Base-by-base conservation (phyloP, 805 yeast genomes). In the Jamesozyma gamospora region DNA sequence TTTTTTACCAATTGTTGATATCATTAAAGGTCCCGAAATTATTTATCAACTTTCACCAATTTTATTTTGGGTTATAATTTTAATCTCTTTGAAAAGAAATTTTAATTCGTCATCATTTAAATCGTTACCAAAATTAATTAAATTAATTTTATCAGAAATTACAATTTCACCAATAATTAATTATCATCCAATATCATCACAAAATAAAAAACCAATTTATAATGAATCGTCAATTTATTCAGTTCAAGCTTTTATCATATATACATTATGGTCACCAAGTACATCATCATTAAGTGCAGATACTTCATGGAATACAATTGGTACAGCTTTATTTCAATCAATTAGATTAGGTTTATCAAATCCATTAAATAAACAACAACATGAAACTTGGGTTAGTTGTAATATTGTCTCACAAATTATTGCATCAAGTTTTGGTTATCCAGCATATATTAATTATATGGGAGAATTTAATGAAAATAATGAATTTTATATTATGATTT, bases 241-340 rank as follows among this genome's bases (percentile, higher is more conserved):
- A 0, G 96, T 90, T 0, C 98, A 90, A 58, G 96, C 96, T 0
- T 80, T 90, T 46, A 62, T 92, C 16, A 65, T 90, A 2, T 86
- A 82, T 60, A 80, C 96, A 0, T 76, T 80, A 56, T 90, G 97
- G 97, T 96, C 97, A 1, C 95, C 96, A 3, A 71, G 88, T 28
- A 83, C 96, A 0, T 86, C 96, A 0, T 87, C 96, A 0, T 69
- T 92, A 32, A 82, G 92, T 58, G 95, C 97, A 0, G 96, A 90
- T 55, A 81, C 95, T 5, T 81, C 95, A 4, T 90, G 96, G 94
- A 85, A 82, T 55, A 84, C 96, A 1, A 79, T 85, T 19, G 96
- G 96, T 0, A 78, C 84, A 33, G 97, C 97, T 3, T 69, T 87
- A 51, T 84, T 83, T 60, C 95, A 86, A 54, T 96, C 96, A 0